These are phyloP conservation scores for Aspergillus cejpii DNA, from an alignment of 2,329 filamentous ascomycete genomes.

Conservation along the genomic window DNA sequence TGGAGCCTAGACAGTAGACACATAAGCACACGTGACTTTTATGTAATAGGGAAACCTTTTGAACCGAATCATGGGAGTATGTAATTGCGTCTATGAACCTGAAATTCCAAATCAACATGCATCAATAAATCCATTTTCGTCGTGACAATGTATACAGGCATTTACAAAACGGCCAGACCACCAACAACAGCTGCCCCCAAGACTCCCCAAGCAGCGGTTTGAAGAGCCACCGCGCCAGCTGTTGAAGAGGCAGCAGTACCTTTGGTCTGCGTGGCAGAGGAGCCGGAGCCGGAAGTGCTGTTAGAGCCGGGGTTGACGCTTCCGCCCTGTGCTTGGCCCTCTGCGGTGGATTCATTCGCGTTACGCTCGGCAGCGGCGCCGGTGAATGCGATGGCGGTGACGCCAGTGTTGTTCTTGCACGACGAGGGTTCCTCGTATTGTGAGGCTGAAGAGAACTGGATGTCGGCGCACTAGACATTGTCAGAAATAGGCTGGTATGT, in stretches of 20 bases:
- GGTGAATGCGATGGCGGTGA: constrained; percentile 44
- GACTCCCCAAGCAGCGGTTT: constrained; percentile 35
- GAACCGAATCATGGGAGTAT: too few species aligned
- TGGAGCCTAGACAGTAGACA: background rate
- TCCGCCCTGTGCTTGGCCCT: constrained; percentile 28
- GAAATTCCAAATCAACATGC: background rate
- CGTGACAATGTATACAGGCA: background rate
- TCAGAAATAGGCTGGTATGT: background rate
- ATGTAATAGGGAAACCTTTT: too few species aligned
- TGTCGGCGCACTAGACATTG: constrained; percentile 59
- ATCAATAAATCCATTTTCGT: background rate
- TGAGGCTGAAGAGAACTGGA: constrained; percentile 55
- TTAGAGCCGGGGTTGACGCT: constrained; percentile 1
- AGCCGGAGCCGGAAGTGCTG: constrained; percentile 10
- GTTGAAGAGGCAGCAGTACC: constrained; percentile 19
- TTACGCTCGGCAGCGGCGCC: constrained; percentile 34
- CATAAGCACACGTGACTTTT: background rate
- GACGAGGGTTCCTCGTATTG: constrained; percentile 39
- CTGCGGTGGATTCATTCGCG: constrained; percentile 41
- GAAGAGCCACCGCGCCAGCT: constrained; percentile 25
- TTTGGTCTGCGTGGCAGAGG: constrained; percentile 4
- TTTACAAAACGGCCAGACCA: constrained; percentile 29
- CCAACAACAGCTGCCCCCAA: constrained; percentile 31
- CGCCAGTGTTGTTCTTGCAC: constrained; percentile 55
- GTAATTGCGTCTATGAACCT: too few species aligned